These are phyloP conservation scores for Aureobasidium mangrovei DNA, from an alignment of 2,329 filamentous ascomycete species.

Conservation along the genomic window DNA sequence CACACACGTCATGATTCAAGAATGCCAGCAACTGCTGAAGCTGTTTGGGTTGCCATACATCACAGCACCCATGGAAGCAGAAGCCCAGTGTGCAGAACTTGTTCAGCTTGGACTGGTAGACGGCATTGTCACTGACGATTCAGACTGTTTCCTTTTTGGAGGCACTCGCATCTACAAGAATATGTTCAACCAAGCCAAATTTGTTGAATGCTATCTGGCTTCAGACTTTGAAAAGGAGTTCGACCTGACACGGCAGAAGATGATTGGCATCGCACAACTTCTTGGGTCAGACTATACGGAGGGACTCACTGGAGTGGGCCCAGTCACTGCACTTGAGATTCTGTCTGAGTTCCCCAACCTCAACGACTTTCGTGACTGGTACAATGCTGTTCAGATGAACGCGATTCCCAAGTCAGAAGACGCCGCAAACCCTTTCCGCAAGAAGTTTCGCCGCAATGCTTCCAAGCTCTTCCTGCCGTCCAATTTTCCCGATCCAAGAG, in stretches of 20 bases:
- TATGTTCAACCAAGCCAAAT: slow-evolving; percentile 98
- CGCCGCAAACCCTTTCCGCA: slow-evolving; percentile 57
- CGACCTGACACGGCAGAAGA: slow-evolving; percentile 71
- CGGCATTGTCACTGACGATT: slow-evolving; percentile 95
- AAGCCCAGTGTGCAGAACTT: slow-evolving; percentile 92
- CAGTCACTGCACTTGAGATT: slow-evolving; percentile 90
- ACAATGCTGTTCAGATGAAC: slow-evolving; percentile 63
- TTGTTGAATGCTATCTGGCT: slow-evolving; percentile 88
- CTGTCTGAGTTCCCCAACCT: slow-evolving; percentile 79
- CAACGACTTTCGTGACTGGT: slow-evolving; percentile 78
- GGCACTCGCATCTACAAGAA: slow-evolving; percentile 97
- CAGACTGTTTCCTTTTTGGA: slow-evolving; percentile 92
- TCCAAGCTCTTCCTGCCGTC: slow-evolving; percentile 80
- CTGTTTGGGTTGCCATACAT: slow-evolving; percentile 94
- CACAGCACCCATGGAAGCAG: slow-evolving; percentile 97
- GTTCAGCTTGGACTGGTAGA: slow-evolving; percentile 82
- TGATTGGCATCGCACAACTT: slow-evolving; percentile 84
- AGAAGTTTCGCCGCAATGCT: slow-evolving; percentile 77
- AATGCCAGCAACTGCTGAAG: slow-evolving; percentile 82
- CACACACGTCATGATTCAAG: slow-evolving; percentile 87
- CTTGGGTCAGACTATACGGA: slow-evolving; percentile 94
- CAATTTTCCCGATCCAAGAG: slow-evolving; percentile 67
- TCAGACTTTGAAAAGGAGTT: slow-evolving; percentile 82
- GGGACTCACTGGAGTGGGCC: slow-evolving; percentile 80
- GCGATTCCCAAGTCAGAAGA: slow-evolving; percentile 52